A percentile compares a stretch with the other conserved stretches of the same genome.
These are phyloP conservation scores for Fusarium poae DNA, from an alignment of 2,329 filamentous ascomycete genomes.

Conservation along the genomic window DNA sequence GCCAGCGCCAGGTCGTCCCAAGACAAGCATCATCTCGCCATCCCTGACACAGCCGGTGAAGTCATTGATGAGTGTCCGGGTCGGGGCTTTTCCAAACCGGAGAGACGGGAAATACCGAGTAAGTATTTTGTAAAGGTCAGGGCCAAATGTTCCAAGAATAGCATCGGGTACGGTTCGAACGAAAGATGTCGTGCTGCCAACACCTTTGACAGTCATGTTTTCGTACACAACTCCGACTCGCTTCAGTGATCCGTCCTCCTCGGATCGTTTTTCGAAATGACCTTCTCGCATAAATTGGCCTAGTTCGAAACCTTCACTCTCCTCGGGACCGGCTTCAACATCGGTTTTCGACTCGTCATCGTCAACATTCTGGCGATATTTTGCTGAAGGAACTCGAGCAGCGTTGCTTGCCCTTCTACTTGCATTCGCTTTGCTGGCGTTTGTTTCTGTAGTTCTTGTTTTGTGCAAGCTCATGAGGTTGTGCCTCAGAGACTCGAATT, in stretches of 20 bases:
- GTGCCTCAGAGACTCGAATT: slow-evolving; percentile 54
- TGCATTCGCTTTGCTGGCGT: slow-evolving; percentile 41
- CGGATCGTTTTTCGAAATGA: slow-evolving; percentile 40
- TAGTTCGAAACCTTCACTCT: slow-evolving; percentile 34
- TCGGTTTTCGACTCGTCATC: slow-evolving; percentile 56
- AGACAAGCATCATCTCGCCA: slow-evolving; percentile 57
- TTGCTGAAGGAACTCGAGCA: slow-evolving; percentile 22
- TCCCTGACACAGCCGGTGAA: slow-evolving; percentile 54
- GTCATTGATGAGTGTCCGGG: slow-evolving; percentile 49
- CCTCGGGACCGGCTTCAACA: slow-evolving; percentile 28
- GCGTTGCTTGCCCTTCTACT: slow-evolving; percentile 27
- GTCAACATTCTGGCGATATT: slow-evolving; percentile 46
- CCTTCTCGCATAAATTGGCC: slow-evolving; percentile 40
- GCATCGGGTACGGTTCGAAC: slow-evolving; percentile 81
- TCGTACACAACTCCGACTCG: slow-evolving; percentile 84
- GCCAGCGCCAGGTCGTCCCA: slow-evolving; percentile 79
- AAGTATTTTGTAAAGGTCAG: slow-evolving; percentile 78
- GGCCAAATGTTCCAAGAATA: slow-evolving; percentile 82
- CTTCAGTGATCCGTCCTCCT: slow-evolving; percentile 74
- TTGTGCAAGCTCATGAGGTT: slow-evolving; percentile 54
- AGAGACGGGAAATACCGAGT: slow-evolving; percentile 55
- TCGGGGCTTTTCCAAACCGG: slow-evolving; percentile 42
- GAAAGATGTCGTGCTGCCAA: slow-evolving; percentile 74
- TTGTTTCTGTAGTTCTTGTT: slow-evolving; percentile 54
- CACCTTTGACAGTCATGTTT: slow-evolving; percentile 79